Base-by-base conservation (phyloP, 1,139 yeast species). In the Candida freyschussii region DNA sequence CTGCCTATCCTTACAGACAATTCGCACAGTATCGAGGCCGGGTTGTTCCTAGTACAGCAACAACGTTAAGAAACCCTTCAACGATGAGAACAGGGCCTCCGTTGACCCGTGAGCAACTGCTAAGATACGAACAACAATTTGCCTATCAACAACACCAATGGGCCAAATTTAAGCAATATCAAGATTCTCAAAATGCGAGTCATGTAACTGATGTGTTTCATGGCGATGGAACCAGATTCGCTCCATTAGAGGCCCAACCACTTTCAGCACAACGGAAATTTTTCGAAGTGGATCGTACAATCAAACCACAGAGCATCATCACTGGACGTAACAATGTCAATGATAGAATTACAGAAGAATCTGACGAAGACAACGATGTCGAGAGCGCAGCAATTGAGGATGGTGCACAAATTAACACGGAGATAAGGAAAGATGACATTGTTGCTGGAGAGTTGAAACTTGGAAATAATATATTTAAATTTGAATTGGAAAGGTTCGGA, bases 221-320 rank as follows among this genome's bases (percentile, higher is more conserved):
- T 30, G 72, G 69, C 4, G 75, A 71, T 40, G 60, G 59, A 23
- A 58, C 67, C 15, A 63, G 62, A 40, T 63, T 60, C 22, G 78
- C 79, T 0, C 80, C 79, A 4, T 45, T 69, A 21, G 57, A 57
- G 19, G 69, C 76, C 4, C 80, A 75, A 47, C 80, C 81, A 8
- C 58, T 73, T 19, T 66, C 74, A 23, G 71, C 80, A 0, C 76
- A 72, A 48, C 55, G 62, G 21, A 74, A 67, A 38, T 62, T 56
- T 33, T 74, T 73, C 40, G 53, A 48, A 18, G 27, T 50, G 12
- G 49, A 46, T 6, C 27, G 31, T 8, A 29, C 37, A 8, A 26
- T 39, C 16, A 39, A 36, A 38, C 38, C 47, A 16, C 39, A 34
- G 19, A 24, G 27, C 1, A 25, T 30, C 12, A 13, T 27, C 10